These are phyloP conservation scores for Platanus orientalis DNA, from an alignment of 164 flowering plant species.

Conservation along the genomic window DNA sequence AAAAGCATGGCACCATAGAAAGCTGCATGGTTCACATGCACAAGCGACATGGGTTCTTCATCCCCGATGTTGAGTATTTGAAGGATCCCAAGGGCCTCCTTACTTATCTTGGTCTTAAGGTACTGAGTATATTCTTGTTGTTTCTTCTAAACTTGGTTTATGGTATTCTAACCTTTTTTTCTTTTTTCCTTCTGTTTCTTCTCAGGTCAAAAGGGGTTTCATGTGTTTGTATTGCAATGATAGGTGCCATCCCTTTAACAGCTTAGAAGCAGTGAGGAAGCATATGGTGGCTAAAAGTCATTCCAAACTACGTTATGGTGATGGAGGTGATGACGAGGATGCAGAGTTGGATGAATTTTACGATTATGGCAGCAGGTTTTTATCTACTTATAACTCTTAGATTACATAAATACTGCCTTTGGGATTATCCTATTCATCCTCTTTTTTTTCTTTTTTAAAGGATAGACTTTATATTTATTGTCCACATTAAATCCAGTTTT, in stretches of 20 bases:
- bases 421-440: neutral
- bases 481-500: too few species aligned
- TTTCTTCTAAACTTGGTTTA: neutral
- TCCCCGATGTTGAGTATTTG: constrained; percentile 92
- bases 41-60: constrained; percentile 89
- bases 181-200: neutral
- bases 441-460: neutral
- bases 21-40: constrained; percentile 93
- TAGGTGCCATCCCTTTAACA: constrained; percentile 67
- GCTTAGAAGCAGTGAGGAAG: constrained; percentile 97
- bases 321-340: constrained; percentile 90
- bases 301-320: constrained; percentile 89
- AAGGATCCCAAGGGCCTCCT: constrained; percentile 91
- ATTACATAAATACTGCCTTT: too few species aligned
- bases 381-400: neutral
- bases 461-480: too few species aligned
- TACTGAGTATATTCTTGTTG: constrained; percentile 17
- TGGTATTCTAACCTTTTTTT: neutral
- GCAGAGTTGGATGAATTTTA: constrained; percentile 94
- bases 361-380: constrained; percentile 94
- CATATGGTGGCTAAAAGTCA: constrained; percentile 93
- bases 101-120: constrained; percentile 86
- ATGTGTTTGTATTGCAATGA: constrained; percentile 91
- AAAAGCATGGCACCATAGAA: constrained; percentile 56
- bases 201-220: constrained; percentile 81